Base-by-base conservation (phyloP, 2,329 filamentous ascomycete species). In the Ilyonectria robusta region DNA sequence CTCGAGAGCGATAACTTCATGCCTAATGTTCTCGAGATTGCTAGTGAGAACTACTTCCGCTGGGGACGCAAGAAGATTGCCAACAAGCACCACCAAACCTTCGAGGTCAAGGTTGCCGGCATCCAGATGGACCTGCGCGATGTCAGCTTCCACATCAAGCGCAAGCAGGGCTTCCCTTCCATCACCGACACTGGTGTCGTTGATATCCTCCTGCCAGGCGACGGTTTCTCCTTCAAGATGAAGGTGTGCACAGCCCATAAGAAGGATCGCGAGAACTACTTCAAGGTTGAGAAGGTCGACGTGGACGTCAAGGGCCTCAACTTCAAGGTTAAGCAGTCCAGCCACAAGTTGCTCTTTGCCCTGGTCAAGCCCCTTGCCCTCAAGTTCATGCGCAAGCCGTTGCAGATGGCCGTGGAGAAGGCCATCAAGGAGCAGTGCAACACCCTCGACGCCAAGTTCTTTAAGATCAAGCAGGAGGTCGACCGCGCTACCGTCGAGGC, bases 1-100 rank as follows among this genome's bases (percentile, higher is more conserved):
- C 88, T 99, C 59, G 96, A 99, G 84, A 95, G 94, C 72, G 95
- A 98, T 85, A 99, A 99, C 83, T 91, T 99, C 74, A 94, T 95
- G 83, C 96, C 96, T 70, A 99, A 99, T 75, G 87, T 95, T 6
- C 81, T 97, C 44, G 95, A 99, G 81, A 87, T 98, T 68, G 89
- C 91, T 66, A 96, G 91, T 78, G 95, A 98, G 84, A 96, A 98
- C 85, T 97, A 96, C 85, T 94, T 95, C 89, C 91, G 93, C 73
- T 97, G 93, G 91, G 96, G 95, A 42, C 94, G 96, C 78, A 98
- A 97, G 90, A 92, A 91, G 79, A 87, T 94, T 75, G 85, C 88
- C 75, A 97, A 88, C 86, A 94, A 92, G 85, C 92, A 90, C 81
- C 92, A 93, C 82, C 95, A 97, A 82, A 92, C 91, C 80, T 86